Evolutionary conservation across 306 rosid species (phyloP), one percentile per base, ranked within the genome.

Genomic region (Pyrus pyrifolia): DNA sequence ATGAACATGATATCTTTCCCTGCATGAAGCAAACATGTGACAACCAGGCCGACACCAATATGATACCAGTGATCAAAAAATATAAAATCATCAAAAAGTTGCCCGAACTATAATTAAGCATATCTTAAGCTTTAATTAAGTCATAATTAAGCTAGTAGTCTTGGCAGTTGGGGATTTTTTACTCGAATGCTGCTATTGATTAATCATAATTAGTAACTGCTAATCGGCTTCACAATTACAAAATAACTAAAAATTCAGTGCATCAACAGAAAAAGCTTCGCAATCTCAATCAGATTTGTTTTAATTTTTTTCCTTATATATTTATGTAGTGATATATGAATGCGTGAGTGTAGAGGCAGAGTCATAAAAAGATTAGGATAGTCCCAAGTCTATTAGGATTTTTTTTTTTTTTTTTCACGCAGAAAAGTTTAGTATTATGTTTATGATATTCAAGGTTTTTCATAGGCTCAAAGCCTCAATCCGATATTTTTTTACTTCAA

Each of bases 91-190:
- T 90, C 71, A 67, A 82, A 81, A 85, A 83, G 83, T 78, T 80
- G 78, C 81, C 76, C 79, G 79, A 59, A 76, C 76, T 83, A 78
- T 70, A 83, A 83, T 38, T 7, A 82, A 42, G 12, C 45, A 42
- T 77, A 76, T 85, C 67, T 73, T 64, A 61, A 78, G 76, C 89
- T 80, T 81, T 90, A 81, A 78, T 78, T 76, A 86, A 82, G 70
- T 81, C 81, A 70, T 73, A 83, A 51, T 15, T 51, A 15, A 81
- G 80, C 70, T 76, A 85, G 59, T 60, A 49, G 58, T 81, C 86
- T 68, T 82, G 79, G 84, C 79, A 71, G 87, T 80, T 80, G 85
- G 70, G 80, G 30, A 76, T 68, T 19, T 40, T 78, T 74, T 18
- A 71, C 80, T 74, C 72, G 80, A 87, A 69, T 66, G 84, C 63